phyloP scores from a whole-genome alignment of 2,329 filamentous ascomycete species.

The Ceratocystis harringtonii region DNA sequence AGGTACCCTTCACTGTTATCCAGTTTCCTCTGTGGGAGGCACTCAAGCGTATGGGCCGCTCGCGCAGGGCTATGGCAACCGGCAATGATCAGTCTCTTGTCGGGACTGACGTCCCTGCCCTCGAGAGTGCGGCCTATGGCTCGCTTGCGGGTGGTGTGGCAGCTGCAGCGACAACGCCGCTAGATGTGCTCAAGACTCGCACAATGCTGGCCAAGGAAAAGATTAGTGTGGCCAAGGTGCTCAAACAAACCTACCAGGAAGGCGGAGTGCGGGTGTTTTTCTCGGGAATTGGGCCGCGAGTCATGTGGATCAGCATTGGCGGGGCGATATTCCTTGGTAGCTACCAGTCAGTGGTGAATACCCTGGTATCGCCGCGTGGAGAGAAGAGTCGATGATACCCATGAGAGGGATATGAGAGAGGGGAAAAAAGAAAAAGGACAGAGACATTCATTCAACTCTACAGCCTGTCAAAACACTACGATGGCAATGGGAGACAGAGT shows the following conservation, averaged over 20 bases:
- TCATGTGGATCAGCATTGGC: constrained; percentile 89
- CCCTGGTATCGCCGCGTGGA: background rate
- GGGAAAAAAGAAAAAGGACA: background rate
- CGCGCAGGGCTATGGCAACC: constrained; percentile 25
- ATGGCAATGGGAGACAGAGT: too few species aligned
- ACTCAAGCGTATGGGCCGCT: constrained; percentile 58
- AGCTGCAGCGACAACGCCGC: constrained; percentile 74
- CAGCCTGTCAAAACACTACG: background rate
- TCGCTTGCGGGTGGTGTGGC: constrained; percentile 72
- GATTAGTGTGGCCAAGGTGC: constrained; percentile 42
- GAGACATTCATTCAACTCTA: background rate
- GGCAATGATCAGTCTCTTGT: background rate
- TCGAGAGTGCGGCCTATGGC: constrained; percentile 74
- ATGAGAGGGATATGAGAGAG: background rate
- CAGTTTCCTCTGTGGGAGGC: constrained; percentile 96
- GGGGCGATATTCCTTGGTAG: constrained; percentile 89
- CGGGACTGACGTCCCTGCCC: constrained; percentile 42
- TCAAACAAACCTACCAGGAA: constrained; percentile 48
- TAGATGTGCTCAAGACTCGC: constrained; percentile 93
- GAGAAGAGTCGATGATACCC: background rate
- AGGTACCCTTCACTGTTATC: constrained; percentile 93
- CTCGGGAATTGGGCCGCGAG: constrained; percentile 61
- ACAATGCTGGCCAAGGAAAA: constrained; percentile 75
- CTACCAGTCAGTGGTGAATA: constrained; percentile 79
- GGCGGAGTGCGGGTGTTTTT: constrained; percentile 57